A percentile compares a stretch with the other conserved stretches of the same genome.
Evolutionary conservation across 306 rosid genomes (phyloP).

Genomic region (Corylus avellana): DNA sequence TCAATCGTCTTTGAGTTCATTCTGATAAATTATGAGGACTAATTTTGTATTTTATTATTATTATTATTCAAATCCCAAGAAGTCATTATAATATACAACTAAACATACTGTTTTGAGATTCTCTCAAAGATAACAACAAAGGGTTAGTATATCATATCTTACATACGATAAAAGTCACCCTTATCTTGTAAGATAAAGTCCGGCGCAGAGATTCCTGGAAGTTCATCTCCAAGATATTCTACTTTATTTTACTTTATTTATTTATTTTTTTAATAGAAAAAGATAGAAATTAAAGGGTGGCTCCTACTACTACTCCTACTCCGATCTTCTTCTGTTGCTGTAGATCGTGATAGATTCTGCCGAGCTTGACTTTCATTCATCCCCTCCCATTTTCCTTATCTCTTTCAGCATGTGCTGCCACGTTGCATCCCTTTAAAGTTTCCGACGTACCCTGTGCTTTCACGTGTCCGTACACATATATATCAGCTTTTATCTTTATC

Average conservation of each 20-base stretch:
- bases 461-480: slow-evolving; percentile 48
- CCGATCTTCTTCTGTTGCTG: neutral
- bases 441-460: neutral
- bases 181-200: neutral
- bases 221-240: slow-evolving; percentile 25
- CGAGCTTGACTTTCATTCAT: slow-evolving; percentile 28
- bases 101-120: no score
- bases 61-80: no score
- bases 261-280: no score
- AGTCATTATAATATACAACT: no score
- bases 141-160: no score
- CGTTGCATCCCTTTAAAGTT: neutral
- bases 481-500: slow-evolving; percentile 20
- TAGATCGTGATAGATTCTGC: neutral
- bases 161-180: neutral
- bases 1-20: no score
- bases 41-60: no score
- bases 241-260: no score
- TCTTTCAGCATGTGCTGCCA: neutral
- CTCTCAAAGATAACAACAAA: no score
- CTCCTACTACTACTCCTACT: no score
- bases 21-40: no score
- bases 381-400: neutral
- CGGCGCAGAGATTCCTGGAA: slow-evolving; percentile 26
- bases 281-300: neutral